Percentiles rank a stretch among this genome's conserved stretches.
Evolutionary conservation across 768 basidiomycete genomes (phyloP).

Genomic region (Trametes elegans): DNA sequence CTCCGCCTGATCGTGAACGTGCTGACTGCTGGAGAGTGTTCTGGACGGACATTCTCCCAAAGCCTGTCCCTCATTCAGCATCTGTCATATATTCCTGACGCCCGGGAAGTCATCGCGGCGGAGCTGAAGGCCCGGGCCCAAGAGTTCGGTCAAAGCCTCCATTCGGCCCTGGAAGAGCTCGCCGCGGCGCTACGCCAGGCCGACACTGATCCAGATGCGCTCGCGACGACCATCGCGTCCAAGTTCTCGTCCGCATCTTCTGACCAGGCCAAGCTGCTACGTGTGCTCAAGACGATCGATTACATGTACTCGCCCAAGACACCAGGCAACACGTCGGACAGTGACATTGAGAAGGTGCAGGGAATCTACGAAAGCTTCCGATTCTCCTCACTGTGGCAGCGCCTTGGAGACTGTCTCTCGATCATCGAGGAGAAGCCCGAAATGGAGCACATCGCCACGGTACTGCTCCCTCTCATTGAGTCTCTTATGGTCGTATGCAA

Average conservation of each 20-base stretch:
- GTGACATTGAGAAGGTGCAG: conserved; percentile 80
- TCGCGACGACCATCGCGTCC: conserved; percentile 69
- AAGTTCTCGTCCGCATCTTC: conserved; percentile 95
- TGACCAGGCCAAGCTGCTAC: conserved; percentile 91
- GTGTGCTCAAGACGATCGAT: conserved; percentile 96
- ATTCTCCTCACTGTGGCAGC: conserved; percentile 85
- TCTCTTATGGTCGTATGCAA: conserved; percentile 98
- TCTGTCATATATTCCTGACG: conserved; percentile 83
- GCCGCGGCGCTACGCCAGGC: conserved; percentile 57
- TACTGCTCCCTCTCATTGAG: conserved; percentile 92
- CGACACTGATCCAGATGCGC: conserved; percentile 43
- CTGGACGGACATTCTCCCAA: conserved; percentile 93
- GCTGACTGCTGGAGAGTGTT: conserved; percentile 95
- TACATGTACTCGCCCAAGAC: conserved; percentile 83
- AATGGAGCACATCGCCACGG: conserved; percentile 86
- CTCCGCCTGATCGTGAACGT: conserved; percentile 94
- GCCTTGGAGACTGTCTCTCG: conserved; percentile 85
- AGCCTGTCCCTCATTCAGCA: conserved; percentile 91
- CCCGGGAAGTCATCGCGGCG: conserved; percentile 83
- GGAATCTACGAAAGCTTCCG: conserved; percentile 89
- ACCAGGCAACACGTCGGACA: conserved; percentile 40
- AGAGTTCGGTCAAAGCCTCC: conserved; percentile 76
- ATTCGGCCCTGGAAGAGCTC: conserved; percentile 76
- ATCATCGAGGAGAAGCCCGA: conserved; percentile 78
- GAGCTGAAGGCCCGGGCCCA: conserved; percentile 87